Percentiles rank a stretch among this genome's conserved stretches.
These are phyloP conservation scores for Neckera pumila DNA, from an alignment of 225 moss, liverwort and hornwort species.

Conservation along the genomic window DNA sequence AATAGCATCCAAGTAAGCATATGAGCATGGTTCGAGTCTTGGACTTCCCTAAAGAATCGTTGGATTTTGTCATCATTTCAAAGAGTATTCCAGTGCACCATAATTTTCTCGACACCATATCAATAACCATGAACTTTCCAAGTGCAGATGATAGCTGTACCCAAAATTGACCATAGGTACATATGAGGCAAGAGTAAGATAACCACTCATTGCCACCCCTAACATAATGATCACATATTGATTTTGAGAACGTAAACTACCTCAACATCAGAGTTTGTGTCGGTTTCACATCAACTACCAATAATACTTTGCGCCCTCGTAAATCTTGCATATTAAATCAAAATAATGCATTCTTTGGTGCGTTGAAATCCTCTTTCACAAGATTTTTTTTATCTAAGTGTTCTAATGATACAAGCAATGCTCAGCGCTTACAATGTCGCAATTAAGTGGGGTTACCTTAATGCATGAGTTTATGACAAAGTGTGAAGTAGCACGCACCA, in stretches of 20 bases:
- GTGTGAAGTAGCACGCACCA: conserved; percentile 1
- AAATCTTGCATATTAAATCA: not conserved
- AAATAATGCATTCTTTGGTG: not conserved
- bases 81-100: not conserved
- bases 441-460: not conserved
- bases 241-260: not conserved
- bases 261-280: not conserved
- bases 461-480: not conserved
- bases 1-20: not conserved
- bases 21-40: not conserved
- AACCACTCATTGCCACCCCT: not conserved
- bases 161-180: not conserved
- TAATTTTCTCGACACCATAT: not conserved
- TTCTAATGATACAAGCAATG: not conserved
- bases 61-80: not conserved
- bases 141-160: not conserved
- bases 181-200: no score
- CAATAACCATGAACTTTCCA: not conserved
- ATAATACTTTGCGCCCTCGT: not conserved
- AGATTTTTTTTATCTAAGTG: not conserved
- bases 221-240: not conserved
- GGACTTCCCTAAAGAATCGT: no score
- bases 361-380: not conserved
- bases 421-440: not conserved
- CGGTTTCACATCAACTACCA: not conserved